Evolutionary conservation across 768 basidiomycete genomes (phyloP).

Genomic region (Boletus fagicola): DNA sequence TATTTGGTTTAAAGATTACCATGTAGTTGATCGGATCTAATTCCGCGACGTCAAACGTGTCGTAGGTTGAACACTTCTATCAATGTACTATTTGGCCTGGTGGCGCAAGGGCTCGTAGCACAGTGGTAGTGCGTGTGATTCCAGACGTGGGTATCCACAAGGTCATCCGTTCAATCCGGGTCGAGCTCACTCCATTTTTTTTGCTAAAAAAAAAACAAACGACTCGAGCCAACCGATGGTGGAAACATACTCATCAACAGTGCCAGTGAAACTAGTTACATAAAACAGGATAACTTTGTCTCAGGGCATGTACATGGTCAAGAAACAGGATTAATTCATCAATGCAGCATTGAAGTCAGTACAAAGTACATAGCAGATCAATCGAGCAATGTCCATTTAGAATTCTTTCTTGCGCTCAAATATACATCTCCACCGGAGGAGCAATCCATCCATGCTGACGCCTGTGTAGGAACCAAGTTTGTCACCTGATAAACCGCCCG

Average conservation of each 20-base stretch:
- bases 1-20: background rate
- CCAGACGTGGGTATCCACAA: constrained; percentile 35
- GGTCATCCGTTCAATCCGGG: constrained; percentile 47
- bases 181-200: constrained; percentile 29
- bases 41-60: too few species aligned
- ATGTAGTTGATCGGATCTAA: background rate
- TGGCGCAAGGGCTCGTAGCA: constrained; percentile 23
- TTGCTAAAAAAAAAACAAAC: background rate
- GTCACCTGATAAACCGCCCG: constrained; percentile 39
- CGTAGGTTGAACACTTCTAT: too few species aligned
- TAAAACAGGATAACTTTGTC: background rate
- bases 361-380: constrained; percentile 1
- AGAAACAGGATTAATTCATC: background rate
- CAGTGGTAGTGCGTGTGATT: constrained; percentile 38
- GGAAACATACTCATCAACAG: too few species aligned
- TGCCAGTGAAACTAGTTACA: background rate
- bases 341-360: background rate
- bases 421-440: constrained; percentile 64
- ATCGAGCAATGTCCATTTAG: constrained; percentile 53
- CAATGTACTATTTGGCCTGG: background rate
- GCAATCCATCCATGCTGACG: constrained; percentile 68
- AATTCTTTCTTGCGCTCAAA: constrained; percentile 62
- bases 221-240: background rate
- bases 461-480: constrained; percentile 68
- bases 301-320: background rate